Conservation (phyloP, 495 filamentous ascomycete species). For the Pyrenula massariospora region DNA sequence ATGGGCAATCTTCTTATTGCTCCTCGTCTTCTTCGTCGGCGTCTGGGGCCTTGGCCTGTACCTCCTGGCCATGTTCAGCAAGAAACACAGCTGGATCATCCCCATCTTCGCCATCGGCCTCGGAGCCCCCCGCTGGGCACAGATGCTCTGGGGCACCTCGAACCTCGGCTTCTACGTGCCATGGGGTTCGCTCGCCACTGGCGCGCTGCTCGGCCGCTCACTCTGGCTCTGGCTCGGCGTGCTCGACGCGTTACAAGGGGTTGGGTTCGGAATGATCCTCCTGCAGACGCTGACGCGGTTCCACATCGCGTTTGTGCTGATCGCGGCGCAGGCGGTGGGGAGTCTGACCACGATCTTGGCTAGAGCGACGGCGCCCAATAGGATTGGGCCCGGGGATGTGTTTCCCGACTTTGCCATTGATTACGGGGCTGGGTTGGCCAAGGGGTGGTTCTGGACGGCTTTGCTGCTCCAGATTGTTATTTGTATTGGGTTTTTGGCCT, state of each 20-base stretch:
- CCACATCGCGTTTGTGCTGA: conserved; percentile 43
- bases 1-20: conserved; percentile 34
- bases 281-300: conserved; percentile 50
- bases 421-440: conserved; percentile 25
- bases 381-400: conserved; percentile 46
- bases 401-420: conserved; percentile 47
- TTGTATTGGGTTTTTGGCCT: conserved; percentile 46
- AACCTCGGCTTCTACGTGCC: conserved; percentile 40
- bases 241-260: conserved; percentile 42
- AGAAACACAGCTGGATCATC: conserved; percentile 43
- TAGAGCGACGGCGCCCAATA: conserved; percentile 44
- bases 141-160: conserved; percentile 45
- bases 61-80: conserved; percentile 28
- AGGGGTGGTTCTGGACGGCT: conserved; percentile 45
- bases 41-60: conserved; percentile 36
- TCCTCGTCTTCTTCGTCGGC: conserved; percentile 39
- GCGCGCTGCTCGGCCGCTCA: conserved; percentile 31
- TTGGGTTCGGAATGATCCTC: conserved; percentile 53
- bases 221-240: conserved; percentile 41
- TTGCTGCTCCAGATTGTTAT: conserved; percentile 42
- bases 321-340: conserved; percentile 45
- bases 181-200: conserved; percentile 30
- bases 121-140: conserved; percentile 43
- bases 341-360: conserved; percentile 44
- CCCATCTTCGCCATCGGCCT: conserved; percentile 50